Conservation (phyloP, 1,139 yeast species). For the Pichia sp. region DNA sequence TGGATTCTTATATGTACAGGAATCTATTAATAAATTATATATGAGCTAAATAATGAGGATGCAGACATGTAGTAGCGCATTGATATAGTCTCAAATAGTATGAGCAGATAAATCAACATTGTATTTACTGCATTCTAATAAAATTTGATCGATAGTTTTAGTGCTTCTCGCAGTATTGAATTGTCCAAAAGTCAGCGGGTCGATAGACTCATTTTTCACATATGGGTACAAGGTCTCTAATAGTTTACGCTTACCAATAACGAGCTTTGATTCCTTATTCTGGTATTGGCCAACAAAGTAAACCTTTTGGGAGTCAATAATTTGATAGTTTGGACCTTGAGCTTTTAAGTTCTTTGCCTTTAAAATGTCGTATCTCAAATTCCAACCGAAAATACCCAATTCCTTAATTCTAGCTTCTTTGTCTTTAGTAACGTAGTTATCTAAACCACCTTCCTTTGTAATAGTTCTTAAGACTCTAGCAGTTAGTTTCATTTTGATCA, state of each 20-base stretch:
- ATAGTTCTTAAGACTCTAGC: constrained; percentile 80
- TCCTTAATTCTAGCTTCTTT: constrained; percentile 87
- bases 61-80: too few species aligned
- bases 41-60: too few species aligned
- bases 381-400: constrained; percentile 90
- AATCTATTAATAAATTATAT: too few species aligned
- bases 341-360: constrained; percentile 23
- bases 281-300: constrained; percentile 39
- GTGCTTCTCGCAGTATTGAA: constrained; percentile 36
- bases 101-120: constrained; percentile 28
- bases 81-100: too few species aligned
- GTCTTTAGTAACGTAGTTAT: constrained; percentile 76
- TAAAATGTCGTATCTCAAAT: constrained; percentile 66
- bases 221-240: constrained; percentile 45
- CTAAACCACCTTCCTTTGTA: constrained; percentile 90
- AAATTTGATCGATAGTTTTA: constrained; percentile 35
- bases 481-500: constrained; percentile 54
- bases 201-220: constrained; percentile 37
- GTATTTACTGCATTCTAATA: constrained; percentile 26
- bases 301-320: constrained; percentile 30
- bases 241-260: constrained; percentile 58
- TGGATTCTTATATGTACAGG: too few species aligned
- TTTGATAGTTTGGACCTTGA: constrained; percentile 19
- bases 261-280: constrained; percentile 40
- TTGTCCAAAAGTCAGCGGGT: constrained; percentile 35